Conservation (phyloP, 2,329 filamentous ascomycete genomes). For the Venturia pyrina region DNA sequence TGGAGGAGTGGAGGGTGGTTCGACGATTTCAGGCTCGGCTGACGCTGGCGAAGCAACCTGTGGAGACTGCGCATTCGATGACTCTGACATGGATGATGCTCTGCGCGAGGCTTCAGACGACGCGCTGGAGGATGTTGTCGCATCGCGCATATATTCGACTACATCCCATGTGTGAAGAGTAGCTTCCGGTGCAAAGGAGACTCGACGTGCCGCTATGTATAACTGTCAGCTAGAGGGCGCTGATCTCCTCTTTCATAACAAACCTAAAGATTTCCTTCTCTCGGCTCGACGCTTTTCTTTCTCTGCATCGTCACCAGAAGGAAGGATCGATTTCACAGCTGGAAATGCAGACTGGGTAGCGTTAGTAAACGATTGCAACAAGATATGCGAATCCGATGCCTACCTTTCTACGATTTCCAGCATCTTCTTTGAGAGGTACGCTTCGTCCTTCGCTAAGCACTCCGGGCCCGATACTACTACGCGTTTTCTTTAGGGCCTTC, state of each 20-base stretch:
- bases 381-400: conserved; percentile 16
- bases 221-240: background rate
- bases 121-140: conserved; percentile 61
- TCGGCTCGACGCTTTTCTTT: conserved; percentile 59
- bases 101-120: conserved; percentile 67
- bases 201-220: conserved; percentile 63
- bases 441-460: conserved; percentile 58
- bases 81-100: conserved; percentile 50
- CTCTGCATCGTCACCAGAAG: conserved; percentile 42
- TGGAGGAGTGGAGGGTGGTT: conserved; percentile 52
- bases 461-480: conserved; percentile 90
- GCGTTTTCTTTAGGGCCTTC: conserved; percentile 32
- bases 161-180: conserved; percentile 97
- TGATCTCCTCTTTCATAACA: conserved; percentile 13
- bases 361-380: background rate
- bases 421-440: conserved; percentile 58
- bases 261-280: conserved; percentile 77
- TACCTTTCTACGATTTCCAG: conserved; percentile 74
- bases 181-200: conserved; percentile 94
- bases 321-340: conserved; percentile 43
- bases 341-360: conserved; percentile 34
- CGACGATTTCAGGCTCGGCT: conserved; percentile 26
- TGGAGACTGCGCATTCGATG: conserved; percentile 19
- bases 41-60: conserved; percentile 14
- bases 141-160: conserved; percentile 79